Conservation (phyloP, 169 alveolate genomes). For the Condylostoma magnum region DNA sequence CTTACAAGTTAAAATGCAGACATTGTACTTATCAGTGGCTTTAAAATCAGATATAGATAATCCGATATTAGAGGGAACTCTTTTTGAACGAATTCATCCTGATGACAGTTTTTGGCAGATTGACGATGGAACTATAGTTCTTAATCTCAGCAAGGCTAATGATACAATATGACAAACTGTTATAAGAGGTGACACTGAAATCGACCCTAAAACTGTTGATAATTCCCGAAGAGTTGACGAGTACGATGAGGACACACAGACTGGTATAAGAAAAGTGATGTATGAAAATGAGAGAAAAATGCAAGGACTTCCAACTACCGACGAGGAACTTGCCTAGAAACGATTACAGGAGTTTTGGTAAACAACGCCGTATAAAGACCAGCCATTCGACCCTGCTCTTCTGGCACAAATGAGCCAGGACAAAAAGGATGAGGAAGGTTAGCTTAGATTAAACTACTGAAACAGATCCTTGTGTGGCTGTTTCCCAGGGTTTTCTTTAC, state of each 20-base stretch:
- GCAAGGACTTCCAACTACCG: conserved; percentile 73
- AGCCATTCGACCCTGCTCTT: conserved; percentile 81
- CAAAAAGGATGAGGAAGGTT: too few relatives aligned
- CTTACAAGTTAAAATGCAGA: conserved; percentile 55
- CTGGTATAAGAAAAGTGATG: conserved; percentile 62
- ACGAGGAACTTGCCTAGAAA: conserved; percentile 70
- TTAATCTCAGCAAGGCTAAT: conserved; percentile 62
- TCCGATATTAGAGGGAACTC: conserved; percentile 58
- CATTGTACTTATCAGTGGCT: conserved; percentile 47
- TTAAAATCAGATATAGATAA: conserved; percentile 49
- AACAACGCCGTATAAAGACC: conserved; percentile 67
- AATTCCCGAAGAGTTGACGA: conserved; percentile 70
- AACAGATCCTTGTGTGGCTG: too few relatives aligned
- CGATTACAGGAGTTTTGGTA: conserved; percentile 61
- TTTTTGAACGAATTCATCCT: conserved; percentile 59
- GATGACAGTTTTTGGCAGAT: conserved; percentile 73
- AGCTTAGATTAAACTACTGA: too few relatives aligned
- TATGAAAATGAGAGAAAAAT: conserved; percentile 76
- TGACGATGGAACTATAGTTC: conserved; percentile 62
- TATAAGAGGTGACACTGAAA: conserved; percentile 70
- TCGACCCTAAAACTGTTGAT: conserved; percentile 83
- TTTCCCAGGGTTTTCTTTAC: too few relatives aligned
- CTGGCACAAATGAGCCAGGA: too few relatives aligned
- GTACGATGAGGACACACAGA: conserved; percentile 79
- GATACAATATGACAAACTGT: conserved; percentile 78